phyloP scores from a whole-genome alignment of 1,284 basidiomycete species.

The Pseudozyma sp. region DNA sequence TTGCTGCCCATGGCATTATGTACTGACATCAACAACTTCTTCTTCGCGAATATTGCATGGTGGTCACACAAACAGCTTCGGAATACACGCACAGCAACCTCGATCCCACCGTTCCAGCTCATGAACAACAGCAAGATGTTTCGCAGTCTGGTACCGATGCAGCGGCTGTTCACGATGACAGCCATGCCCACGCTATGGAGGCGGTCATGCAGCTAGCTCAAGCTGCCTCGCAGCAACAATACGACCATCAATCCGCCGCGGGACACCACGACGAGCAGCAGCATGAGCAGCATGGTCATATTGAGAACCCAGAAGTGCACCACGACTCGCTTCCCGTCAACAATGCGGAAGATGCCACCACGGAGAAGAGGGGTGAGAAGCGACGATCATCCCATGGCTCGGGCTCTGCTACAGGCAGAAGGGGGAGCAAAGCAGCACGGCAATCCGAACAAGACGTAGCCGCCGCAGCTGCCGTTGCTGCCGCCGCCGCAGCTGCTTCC shows the following conservation, averaged over 20 bases:
- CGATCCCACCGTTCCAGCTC: conserved; percentile 20
- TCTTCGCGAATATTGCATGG: neutral
- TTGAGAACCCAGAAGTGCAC: conserved; percentile 22
- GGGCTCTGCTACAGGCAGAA: neutral
- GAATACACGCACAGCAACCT: conserved; percentile 45
- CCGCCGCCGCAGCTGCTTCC: conserved; percentile 14
- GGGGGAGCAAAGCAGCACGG: conserved; percentile 20
- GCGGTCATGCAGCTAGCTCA: conserved; percentile 52
- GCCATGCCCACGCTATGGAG: conserved; percentile 33
- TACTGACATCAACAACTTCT: conserved; percentile 10
- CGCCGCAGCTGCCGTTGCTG: conserved; percentile 25
- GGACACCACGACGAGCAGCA: conserved; percentile 8
- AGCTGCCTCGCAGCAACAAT: conserved; percentile 50
- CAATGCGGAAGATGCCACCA: conserved; percentile 3
- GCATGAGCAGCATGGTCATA: conserved; percentile 33
- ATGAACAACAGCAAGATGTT: neutral
- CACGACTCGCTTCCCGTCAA: conserved; percentile 30
- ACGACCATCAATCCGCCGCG: conserved; percentile 19
- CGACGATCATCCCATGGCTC: conserved; percentile 14
- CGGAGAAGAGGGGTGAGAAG: conserved; percentile 33
- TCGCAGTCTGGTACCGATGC: conserved; percentile 8
- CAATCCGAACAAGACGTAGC: conserved; percentile 20
- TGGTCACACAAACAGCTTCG: conserved; percentile 18
- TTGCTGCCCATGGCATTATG: neutral
- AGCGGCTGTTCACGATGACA: conserved; percentile 8